Percentiles rank a stretch among this genome's conserved stretches.
These are phyloP conservation scores for Parmelia sp. DNA, from an alignment of 495 filamentous ascomycete species.

Conservation along the genomic window DNA sequence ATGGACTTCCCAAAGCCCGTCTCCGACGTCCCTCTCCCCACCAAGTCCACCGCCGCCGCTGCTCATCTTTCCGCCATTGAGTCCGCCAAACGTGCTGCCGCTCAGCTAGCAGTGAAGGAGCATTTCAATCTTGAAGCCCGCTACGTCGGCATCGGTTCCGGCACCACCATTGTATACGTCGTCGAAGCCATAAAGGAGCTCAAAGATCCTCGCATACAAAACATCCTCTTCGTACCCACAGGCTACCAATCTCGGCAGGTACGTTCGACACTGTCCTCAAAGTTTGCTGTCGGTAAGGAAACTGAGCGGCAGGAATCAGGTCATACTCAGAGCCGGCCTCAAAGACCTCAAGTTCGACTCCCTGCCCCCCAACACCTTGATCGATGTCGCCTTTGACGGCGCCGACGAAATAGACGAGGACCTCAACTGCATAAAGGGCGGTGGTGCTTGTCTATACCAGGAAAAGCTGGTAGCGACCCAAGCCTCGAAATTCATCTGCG, in stretches of 20 bases:
- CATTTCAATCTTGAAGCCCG: conserved; percentile 67
- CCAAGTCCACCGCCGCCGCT: conserved; percentile 26
- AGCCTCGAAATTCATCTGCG: conserved; percentile 84
- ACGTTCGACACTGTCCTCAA: conserved; percentile 17
- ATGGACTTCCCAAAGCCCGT: conserved; percentile 21
- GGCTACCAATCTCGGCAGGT: conserved; percentile 70
- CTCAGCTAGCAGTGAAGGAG: conserved; percentile 73
- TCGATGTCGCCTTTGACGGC: conserved; percentile 89
- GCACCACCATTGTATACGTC: conserved; percentile 90
- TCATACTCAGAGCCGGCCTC: conserved; percentile 72
- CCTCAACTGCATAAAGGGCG: conserved; percentile 95
- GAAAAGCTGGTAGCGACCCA: conserved; percentile 90
- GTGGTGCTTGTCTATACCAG: conserved; percentile 93
- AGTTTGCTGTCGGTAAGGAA: neutral
- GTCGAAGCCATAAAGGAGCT: conserved; percentile 85
- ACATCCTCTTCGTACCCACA: conserved; percentile 80
- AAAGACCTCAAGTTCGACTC: conserved; percentile 68
- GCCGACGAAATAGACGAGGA: conserved; percentile 96
- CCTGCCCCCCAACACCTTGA: conserved; percentile 50
- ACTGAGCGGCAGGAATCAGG: conserved; percentile 30
- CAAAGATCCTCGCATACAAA: conserved; percentile 47
- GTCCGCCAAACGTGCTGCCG: conserved; percentile 76
- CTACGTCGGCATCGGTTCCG: conserved; percentile 87
- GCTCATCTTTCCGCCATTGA: conserved; percentile 51
- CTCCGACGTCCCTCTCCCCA: conserved; percentile 11